Evolutionary conservation across 345 rosid species (phyloP), one percentile per base, ranked within the genome.

Genomic region (Eucalyptus cladocalyx): DNA sequence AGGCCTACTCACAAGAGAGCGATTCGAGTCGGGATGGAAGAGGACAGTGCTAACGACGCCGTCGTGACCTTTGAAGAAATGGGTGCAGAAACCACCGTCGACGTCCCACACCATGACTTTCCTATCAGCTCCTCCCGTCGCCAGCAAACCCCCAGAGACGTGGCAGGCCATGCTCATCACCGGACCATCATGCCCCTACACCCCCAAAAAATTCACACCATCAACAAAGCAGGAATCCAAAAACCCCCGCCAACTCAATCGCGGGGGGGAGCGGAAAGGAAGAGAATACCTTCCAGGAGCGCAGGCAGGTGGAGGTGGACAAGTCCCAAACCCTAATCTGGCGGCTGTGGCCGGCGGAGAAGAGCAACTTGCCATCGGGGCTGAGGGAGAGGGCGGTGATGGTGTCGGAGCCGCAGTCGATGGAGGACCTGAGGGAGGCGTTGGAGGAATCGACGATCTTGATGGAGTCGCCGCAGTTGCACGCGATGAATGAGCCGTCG

Each of bases 31-130:
- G 45, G 98, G 98, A 95, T 98, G 99, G 93, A 98, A 98, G 93
- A 95, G 90, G 69, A 97, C 54, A 90, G 92, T 93, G 67, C 96
- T 90, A 67, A 97, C 98, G 91, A 98, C 97, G 34, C 97, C 99
- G 91, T 94, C 94, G 93, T 98, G 99, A 48, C 98, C 99, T 92
- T 93, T 98, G 92, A 98, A 98, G 93, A 90, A 93, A 92, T 98
- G 99, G 91, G 99, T 97, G 89, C 98, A 96, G 94, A 95, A 98
- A 88, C 99, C 98, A 87, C 99, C 99, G 91, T 97, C 98, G 40
- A 98, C 97, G 94, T 98, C 99, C 99, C 99, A 98, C 86, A 98
- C 97, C 89, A 94, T 96, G 12, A 98, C 99, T 94, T 98, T 98
- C 90, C 98, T 96, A 93, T 98, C 99, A 88, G 99, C 95, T 94